These are phyloP conservation scores for Talaromyces sp. DNA, from an alignment of 2,329 filamentous ascomycete species.

Conservation along the genomic window DNA sequence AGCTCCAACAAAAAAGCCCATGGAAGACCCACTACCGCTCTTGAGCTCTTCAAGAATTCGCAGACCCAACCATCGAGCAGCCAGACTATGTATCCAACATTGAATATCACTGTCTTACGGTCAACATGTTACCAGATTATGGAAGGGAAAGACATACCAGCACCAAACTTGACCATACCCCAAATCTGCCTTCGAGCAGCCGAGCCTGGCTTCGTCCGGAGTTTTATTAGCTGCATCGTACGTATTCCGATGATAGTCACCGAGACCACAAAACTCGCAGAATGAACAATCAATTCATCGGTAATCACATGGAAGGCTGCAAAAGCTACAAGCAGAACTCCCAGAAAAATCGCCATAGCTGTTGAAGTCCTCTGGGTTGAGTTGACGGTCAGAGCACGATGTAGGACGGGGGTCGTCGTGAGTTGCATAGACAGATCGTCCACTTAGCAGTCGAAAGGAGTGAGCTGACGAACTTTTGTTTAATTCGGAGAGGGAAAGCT, in stretches of 20 bases:
- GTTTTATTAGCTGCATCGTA: slow-evolving; percentile 29
- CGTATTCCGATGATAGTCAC: slow-evolving; percentile 36
- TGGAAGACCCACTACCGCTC: slow-evolving; percentile 35
- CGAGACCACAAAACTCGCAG: slow-evolving; percentile 34
- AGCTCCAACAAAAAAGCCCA: slow-evolving; percentile 41
- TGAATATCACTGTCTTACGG: slow-evolving; percentile 28
- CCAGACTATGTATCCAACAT: slow-evolving; percentile 42
- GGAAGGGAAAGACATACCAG: not conserved
- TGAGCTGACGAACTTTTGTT: not conserved
- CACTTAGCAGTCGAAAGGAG: slow-evolving; percentile 22
- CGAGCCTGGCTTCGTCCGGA: not conserved
- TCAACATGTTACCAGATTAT: not conserved
- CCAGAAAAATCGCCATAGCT: not conserved
- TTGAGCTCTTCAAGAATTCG: slow-evolving; percentile 24
- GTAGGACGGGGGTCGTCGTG: slow-evolving; percentile 41
- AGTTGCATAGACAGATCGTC: slow-evolving; percentile 46
- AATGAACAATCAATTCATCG: slow-evolving; percentile 45
- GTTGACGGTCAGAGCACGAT: slow-evolving; percentile 40
- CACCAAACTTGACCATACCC: slow-evolving; percentile 1
- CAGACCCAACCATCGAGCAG: slow-evolving; percentile 40
- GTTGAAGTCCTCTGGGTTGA: slow-evolving; percentile 25
- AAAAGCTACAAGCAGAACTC: slow-evolving; percentile 26
- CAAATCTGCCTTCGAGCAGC: not conserved
- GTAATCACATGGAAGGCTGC: slow-evolving; percentile 45
- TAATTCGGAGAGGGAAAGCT: not conserved